Base-by-base conservation (phyloP, 1,284 basidiomycete genomes). In the Trichosporon coremiiforme region DNA sequence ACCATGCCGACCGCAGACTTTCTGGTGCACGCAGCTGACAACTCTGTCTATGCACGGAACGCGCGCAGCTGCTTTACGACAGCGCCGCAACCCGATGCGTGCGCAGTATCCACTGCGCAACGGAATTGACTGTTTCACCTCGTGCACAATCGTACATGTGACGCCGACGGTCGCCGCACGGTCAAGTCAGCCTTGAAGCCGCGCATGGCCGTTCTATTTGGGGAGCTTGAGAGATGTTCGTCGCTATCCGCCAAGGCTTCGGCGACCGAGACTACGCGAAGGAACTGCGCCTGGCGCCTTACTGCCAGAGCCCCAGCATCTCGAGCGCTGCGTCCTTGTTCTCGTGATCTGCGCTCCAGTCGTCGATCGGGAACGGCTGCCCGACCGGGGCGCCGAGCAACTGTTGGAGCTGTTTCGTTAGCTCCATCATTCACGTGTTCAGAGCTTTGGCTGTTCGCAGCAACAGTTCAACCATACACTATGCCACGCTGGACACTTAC, bases 381-480 rank as follows among this genome's bases (percentile, higher is more conserved):
- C 66, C 66, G 15, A 63, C 66, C 17, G 66, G 66, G 17, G 55
- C 66, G n/a, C 66, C 66, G 35, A 67, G 66, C 4, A 67, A 55
- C n/a, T 60, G 53, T 20, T 67, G 66, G 41, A 67, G 45, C 65
- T 47, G n/a, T n/a, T 12, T 17, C 4, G 33, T 66, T 47, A 66
- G 65, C 65, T 4, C 10, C 2, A 0, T 17, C 15, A 1, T n/a
- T 6, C 15, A 13, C 31, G 2, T 1, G 10, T 47, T n/a, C 20
- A 3, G 2, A 10, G 29, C 31, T 53, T 15, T 8, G 12, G 25
- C 13, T 10, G 10, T 38, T 3, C 17, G 57, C 13, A 31, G 15
- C 17, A 17, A 33, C 5, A 12, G 9, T 5, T 29, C 57, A 33
- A 17, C 17, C 17, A 12, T 35, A 31, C 31, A 38, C 65, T n/a